A percentile compares a stretch with the other conserved stretches of the same genome.
These are phyloP conservation scores for Phialophora tarda DNA, from an alignment of 2,329 filamentous ascomycete genomes.

Conservation along the genomic window DNA sequence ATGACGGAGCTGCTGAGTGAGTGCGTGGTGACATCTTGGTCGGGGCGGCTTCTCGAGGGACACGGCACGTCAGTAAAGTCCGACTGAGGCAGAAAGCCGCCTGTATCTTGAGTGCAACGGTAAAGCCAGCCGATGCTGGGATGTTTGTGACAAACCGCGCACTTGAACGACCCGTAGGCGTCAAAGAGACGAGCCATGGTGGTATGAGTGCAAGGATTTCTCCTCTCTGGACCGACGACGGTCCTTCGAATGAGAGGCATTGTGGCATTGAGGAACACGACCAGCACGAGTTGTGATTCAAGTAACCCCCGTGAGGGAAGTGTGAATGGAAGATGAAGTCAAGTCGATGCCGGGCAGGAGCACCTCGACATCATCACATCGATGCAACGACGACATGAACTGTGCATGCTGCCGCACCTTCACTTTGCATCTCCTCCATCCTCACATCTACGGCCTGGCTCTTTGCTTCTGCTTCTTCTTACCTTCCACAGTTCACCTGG, in stretches of 20 bases:
- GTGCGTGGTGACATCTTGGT: slow-evolving; percentile 26
- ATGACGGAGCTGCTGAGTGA: slow-evolving; percentile 49
- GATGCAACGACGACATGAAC: not conserved
- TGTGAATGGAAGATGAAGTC: slow-evolving; percentile 5
- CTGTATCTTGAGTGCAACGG: slow-evolving; percentile 70
- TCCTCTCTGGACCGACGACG: slow-evolving; percentile 28
- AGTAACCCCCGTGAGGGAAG: not conserved
- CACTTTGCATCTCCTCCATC: not conserved
- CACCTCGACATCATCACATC: not conserved
- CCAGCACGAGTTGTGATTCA: not conserved
- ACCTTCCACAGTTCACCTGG: not conserved
- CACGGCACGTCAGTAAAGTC: slow-evolving; percentile 27
- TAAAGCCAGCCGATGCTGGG: slow-evolving; percentile 74
- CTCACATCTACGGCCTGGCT: not conserved
- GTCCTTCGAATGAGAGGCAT: slow-evolving; percentile 35
- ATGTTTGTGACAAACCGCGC: slow-evolving; percentile 62
- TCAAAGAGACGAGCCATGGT: slow-evolving; percentile 68
- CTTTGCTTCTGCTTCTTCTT: not conserved
- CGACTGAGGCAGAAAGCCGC: slow-evolving; percentile 50
- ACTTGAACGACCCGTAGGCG: slow-evolving; percentile 56
- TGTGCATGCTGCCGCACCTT: not conserved
- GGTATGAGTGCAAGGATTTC: slow-evolving; percentile 66
- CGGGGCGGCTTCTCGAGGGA: slow-evolving; percentile 1
- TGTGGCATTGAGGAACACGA: slow-evolving; percentile 7
- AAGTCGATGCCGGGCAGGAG: not conserved